phyloP scores from a whole-genome alignment of 768 basidiomycete genomes.

The Phaffia tasmanica region DNA sequence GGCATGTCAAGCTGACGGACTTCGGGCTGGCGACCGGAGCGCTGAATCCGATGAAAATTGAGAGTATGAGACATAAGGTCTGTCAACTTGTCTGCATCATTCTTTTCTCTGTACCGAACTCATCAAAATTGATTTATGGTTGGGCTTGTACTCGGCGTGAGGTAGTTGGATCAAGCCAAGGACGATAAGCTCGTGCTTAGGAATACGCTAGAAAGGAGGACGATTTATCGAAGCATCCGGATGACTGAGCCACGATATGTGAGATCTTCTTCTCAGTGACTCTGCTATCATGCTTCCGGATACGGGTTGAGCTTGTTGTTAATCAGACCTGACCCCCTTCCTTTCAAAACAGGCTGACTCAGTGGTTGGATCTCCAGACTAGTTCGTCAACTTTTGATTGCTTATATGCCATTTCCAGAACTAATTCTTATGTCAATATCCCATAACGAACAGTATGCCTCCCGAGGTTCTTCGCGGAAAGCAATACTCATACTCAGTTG shows the following conservation, averaged over 20 bases:
- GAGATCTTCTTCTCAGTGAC: constrained; percentile 12
- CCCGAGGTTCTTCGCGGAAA: constrained; percentile 72
- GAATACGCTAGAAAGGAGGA: constrained; percentile 85
- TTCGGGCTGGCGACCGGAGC: constrained; percentile 96
- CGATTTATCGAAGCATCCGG: constrained; percentile 84
- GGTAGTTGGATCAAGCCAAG: constrained; percentile 87
- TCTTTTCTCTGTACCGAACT: neutral
- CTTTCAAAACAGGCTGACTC: constrained; percentile 57
- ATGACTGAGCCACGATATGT: constrained; percentile 75
- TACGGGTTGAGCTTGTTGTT: too few relatives aligned
- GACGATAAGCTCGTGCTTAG: constrained; percentile 80
- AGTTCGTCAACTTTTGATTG: constrained; percentile 37
- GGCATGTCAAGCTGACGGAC: constrained; percentile 92
- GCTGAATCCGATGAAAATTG: constrained; percentile 84
- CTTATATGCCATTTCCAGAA: too few relatives aligned
- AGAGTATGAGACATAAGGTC: constrained; percentile 86
- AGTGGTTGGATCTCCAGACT: constrained; percentile 94
- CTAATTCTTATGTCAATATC: neutral
- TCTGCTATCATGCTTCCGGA: too few relatives aligned
- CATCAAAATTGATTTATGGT: neutral
- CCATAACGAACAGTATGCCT: constrained; percentile 53
- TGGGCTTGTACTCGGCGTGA: constrained; percentile 3
- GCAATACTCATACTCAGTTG: constrained; percentile 89
- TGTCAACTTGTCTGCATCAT: constrained; percentile 17
- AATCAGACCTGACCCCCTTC: too few relatives aligned